A percentile compares a stretch with the other conserved stretches of the same genome.
Conservation (phyloP, 2,329 filamentous ascomycete genomes). For the Apiospora koreana region DNA sequence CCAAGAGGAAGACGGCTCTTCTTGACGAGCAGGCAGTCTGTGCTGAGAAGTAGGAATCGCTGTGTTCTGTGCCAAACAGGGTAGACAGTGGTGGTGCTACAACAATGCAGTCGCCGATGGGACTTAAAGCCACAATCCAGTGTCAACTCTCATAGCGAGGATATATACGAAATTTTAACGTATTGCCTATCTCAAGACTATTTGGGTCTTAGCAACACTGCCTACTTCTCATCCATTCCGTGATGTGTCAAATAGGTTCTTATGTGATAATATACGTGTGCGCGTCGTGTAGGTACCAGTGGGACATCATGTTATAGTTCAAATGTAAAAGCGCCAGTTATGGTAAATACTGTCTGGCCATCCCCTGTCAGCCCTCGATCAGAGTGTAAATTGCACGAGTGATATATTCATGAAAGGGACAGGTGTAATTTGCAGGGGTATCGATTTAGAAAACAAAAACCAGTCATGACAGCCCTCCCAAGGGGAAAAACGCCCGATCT, state of each 20-base stretch:
- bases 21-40: not conserved
- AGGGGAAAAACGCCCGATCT: not conserved
- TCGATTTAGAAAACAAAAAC: not conserved
- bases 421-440: not conserved
- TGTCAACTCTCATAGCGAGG: not conserved
- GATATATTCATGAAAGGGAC: not conserved
- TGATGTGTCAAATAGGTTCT: not conserved
- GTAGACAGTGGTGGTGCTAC: not conserved
- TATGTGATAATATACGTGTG: not conserved
- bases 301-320: not conserved
- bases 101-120: not conserved
- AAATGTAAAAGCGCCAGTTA: not conserved
- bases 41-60: not conserved
- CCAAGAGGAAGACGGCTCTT: not conserved
- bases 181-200: not conserved
- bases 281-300: not conserved
- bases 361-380: no score
- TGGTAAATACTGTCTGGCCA: not conserved
- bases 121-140: not conserved
- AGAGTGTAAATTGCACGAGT: not conserved
- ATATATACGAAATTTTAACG: not conserved
- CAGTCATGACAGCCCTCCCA: not conserved
- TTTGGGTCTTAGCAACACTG: not conserved
- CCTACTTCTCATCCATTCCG: not conserved
- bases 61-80: not conserved